Conservation (phyloP, 768 basidiomycete genomes). For the Leccinum subtestaceum region DNA sequence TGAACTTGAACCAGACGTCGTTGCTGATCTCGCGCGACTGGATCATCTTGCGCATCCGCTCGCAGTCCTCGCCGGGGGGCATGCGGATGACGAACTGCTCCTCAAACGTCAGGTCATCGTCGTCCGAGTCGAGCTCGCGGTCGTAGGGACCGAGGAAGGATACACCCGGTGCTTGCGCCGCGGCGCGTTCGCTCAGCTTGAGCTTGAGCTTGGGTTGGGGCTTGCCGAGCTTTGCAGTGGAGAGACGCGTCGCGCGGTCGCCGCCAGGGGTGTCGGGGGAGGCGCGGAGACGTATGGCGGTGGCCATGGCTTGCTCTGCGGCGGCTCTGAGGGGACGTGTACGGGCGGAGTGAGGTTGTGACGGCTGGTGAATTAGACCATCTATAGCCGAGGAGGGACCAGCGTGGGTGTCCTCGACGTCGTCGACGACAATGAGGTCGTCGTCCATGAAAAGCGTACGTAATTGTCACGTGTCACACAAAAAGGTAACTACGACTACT, state of each 20-base stretch:
- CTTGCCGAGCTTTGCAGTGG: slow-evolving; percentile 42
- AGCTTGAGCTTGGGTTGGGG: slow-evolving; percentile 80
- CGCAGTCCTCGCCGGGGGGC: slow-evolving; percentile 80
- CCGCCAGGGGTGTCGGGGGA: slow-evolving; percentile 31
- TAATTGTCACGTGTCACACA: slow-evolving; percentile 9
- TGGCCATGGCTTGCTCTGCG: slow-evolving; percentile 36
- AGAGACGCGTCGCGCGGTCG: slow-evolving; percentile 61
- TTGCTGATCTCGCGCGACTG: slow-evolving; percentile 71
- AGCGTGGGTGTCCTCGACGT: slow-evolving; percentile 44
- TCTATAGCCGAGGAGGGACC: slow-evolving; percentile 36
- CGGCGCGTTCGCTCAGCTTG: slow-evolving; percentile 81
- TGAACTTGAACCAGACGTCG: slow-evolving; percentile 98
- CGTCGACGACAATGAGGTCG: slow-evolving; percentile 62
- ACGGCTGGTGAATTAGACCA: slow-evolving; percentile 19
- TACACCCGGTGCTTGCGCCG: slow-evolving; percentile 78
- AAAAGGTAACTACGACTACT: background rate
- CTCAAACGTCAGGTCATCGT: slow-evolving; percentile 92
- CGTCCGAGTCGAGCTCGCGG: slow-evolving; percentile 91
- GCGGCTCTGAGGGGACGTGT: slow-evolving; percentile 34
- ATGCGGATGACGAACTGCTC: slow-evolving; percentile 94
- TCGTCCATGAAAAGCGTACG: slow-evolving; percentile 43
- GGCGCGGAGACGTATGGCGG: slow-evolving; percentile 31
- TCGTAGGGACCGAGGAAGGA: slow-evolving; percentile 91
- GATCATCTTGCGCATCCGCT: slow-evolving; percentile 79
- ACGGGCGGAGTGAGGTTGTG: slow-evolving; percentile 22